Percentiles rank a stretch among this genome's conserved stretches.
Conservation (phyloP, 805 yeast genomes). For the Saturnispora ahearnii region DNA sequence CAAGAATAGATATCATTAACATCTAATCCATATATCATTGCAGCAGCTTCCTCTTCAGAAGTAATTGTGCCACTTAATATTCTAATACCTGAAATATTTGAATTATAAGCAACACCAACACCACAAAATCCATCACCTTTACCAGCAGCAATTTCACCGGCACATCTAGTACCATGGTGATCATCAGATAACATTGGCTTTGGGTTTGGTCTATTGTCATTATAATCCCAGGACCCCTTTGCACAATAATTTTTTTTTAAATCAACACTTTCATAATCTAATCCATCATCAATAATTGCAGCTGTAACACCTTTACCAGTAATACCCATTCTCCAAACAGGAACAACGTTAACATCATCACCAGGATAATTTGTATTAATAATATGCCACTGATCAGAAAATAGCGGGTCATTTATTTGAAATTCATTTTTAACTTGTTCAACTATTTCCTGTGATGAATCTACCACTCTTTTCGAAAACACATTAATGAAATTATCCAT, state of each 20-base stretch:
- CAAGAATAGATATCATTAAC: conserved; percentile 91
- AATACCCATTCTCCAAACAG: conserved; percentile 73
- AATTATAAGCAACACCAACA: conserved; percentile 88
- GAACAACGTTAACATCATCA: conserved; percentile 77
- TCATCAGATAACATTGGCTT: conserved; percentile 75
- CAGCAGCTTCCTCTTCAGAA: conserved; percentile 83
- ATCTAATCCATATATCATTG: conserved; percentile 71
- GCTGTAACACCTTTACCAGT: conserved; percentile 78
- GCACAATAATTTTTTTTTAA: conserved; percentile 56
- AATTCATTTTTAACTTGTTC: conserved; percentile 43
- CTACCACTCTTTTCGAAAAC: conserved; percentile 27
- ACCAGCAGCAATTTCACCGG: conserved; percentile 92
- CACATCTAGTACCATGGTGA: conserved; percentile 94
- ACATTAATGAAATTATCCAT: not conserved
- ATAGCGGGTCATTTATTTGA: conserved; percentile 74
- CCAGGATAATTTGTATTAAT: conserved; percentile 65
- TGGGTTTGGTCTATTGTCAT: conserved; percentile 66
- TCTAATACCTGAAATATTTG: conserved; percentile 83
- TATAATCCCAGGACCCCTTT: conserved; percentile 91
- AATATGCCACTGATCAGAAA: conserved; percentile 86
- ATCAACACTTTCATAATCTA: conserved; percentile 75
- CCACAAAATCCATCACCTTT: conserved; percentile 81
- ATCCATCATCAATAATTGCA: conserved; percentile 90
- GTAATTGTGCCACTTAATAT: conserved; percentile 76
- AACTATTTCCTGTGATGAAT: conserved; percentile 42